phyloP scores from a whole-genome alignment of 768 basidiomycete species.

The Collybiopsis luxurians region DNA sequence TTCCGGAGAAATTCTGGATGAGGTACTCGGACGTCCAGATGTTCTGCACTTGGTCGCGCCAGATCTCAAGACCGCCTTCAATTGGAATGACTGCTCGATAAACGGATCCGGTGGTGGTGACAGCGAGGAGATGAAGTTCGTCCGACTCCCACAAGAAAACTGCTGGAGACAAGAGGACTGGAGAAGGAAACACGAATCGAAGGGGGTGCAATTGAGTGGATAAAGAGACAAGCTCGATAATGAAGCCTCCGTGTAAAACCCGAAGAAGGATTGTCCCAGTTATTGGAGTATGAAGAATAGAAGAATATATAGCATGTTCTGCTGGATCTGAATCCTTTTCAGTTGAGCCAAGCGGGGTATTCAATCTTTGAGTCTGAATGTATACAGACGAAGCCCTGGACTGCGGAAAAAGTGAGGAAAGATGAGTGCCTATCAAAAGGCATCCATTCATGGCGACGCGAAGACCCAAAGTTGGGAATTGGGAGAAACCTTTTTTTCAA shows the following conservation, averaged over 20 bases:
- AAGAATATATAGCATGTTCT: conserved; percentile 73
- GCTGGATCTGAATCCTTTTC: conserved; percentile 36
- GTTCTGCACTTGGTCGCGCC: conserved; percentile 50
- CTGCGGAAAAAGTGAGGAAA: conserved; percentile 61
- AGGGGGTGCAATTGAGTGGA: conserved; percentile 63
- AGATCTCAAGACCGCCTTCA: conserved; percentile 47
- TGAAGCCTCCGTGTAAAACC: conserved; percentile 68
- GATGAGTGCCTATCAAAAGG: conserved; percentile 56
- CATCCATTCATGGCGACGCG: conserved; percentile 10
- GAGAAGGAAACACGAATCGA: conserved; percentile 75
- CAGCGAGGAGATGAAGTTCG: conserved; percentile 68
- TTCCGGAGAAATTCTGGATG: conserved; percentile 50
- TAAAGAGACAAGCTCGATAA: conserved; percentile 76
- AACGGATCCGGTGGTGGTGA: conserved; percentile 67
- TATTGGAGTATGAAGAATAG: conserved; percentile 49
- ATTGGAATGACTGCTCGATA: conserved; percentile 71
- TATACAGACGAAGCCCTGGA: conserved; percentile 48
- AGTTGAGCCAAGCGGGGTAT: conserved; percentile 42
- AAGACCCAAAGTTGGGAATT: background rate
- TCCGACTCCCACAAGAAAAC: conserved; percentile 52
- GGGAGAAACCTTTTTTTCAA: no score
- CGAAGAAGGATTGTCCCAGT: conserved; percentile 72
- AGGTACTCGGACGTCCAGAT: conserved; percentile 69
- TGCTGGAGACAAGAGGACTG: conserved; percentile 62
- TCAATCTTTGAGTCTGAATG: conserved; percentile 58